These are phyloP conservation scores for Tuber microsphaerosporum DNA, from an alignment of 495 filamentous ascomycete genomes.

Conservation along the genomic window DNA sequence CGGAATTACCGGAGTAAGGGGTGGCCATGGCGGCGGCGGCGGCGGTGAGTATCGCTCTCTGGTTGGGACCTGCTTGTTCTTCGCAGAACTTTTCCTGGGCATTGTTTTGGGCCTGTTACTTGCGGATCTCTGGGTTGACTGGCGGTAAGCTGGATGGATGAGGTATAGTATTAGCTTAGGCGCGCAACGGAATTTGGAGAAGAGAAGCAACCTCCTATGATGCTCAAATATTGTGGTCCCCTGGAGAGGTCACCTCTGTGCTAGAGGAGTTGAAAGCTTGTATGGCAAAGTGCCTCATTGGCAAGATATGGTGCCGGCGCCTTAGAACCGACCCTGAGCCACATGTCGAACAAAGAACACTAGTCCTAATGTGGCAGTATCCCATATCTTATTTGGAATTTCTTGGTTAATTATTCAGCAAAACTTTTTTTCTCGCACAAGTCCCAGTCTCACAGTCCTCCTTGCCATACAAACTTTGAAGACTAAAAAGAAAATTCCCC, in stretches of 20 bases:
- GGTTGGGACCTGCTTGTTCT: slow-evolving; percentile 9
- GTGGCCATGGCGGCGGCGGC: slow-evolving; percentile 62
- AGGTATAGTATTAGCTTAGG: background rate
- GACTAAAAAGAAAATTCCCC: no score
- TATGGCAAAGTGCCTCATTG: no score
- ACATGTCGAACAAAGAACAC: no score
- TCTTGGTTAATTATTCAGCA: no score
- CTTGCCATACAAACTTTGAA: no score
- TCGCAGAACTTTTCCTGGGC: slow-evolving; percentile 21
- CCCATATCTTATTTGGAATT: no score
- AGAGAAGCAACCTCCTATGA: slow-evolving; percentile 1
- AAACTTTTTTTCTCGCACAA: no score
- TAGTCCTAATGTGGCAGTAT: no score
- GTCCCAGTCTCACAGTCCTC: no score
- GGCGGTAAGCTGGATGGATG: background rate
- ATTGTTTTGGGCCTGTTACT: slow-evolving; percentile 9
- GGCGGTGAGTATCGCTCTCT: slow-evolving; percentile 7
- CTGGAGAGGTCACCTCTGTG: background rate
- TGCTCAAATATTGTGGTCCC: slow-evolving; percentile 6
- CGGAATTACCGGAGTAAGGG: slow-evolving; percentile 66
- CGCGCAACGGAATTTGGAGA: background rate
- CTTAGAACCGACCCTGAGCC: no score
- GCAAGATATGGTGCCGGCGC: no score
- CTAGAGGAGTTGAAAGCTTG: background rate
- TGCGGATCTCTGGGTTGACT: background rate